Base-by-base conservation (phyloP, 2,329 filamentous ascomycete species). In the Fusarium abutilonis region DNA sequence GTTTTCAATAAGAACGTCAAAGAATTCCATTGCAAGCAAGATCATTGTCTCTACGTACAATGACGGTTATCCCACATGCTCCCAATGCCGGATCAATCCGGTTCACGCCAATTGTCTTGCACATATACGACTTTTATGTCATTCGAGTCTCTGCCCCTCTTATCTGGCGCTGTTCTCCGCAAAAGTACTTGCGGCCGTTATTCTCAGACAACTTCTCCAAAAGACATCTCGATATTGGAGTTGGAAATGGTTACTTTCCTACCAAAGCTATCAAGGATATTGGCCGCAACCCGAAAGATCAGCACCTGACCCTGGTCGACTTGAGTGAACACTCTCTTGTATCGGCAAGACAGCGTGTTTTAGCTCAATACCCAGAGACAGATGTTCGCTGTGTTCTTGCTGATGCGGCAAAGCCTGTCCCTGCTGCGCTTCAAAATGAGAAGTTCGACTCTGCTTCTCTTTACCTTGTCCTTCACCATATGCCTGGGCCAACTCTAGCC, bases 221-320 rank as follows among this genome's bases (percentile, higher is more conserved):
- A 19, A 38, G 28, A 9, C 56, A 60, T 15, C 13, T 60, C 3
- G 56, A 60, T 5, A 57, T 60, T 21, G 56, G 56, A 3, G 56
- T 60, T 43, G 56, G 56, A 2, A 60, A 42, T 7, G 56, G 53
- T 0, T 60, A 57, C 42, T 60, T 60, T 36, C 41, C 36, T 11
- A 40, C 17, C 34, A 17, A 10, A 14, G 45, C 52, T 2, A 26
- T 56, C 14, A 4, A 36, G 13, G 45, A 45, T 15, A 2, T 9
- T 8, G 41, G 32, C 4, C 45, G 56, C 13, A 13, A 34, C 0
- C 46, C 47, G 6, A 47, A 35, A 15, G 36, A 57, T 1, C 56
- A 60, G 9, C 46, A 60, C 13, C 11, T 59, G 1, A 56, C 52
- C 4, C 9, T 56, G 7, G 52, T 45, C 6, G 56, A 60, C 52